These are phyloP conservation scores for Pseudopediastrum boryanum DNA, from an alignment of 139 green algal species.

Conservation along the genomic window DNA sequence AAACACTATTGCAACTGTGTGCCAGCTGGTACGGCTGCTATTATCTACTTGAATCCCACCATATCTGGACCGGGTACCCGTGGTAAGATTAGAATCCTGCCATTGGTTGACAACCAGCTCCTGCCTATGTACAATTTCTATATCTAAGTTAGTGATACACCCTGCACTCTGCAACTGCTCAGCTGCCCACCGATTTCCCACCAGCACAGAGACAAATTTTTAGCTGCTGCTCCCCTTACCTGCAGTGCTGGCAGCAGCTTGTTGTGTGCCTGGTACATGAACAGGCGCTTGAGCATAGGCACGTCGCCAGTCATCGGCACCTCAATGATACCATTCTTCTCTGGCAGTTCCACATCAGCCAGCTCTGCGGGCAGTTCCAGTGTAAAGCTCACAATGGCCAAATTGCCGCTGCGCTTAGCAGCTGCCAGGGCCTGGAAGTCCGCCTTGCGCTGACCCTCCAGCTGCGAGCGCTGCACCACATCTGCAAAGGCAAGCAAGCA, in stretches of 20 bases:
- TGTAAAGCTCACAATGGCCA: constrained; percentile 28
- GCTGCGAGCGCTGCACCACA: constrained; percentile 27
- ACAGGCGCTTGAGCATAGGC: constrained; percentile 34
- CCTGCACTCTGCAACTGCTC: too few species aligned
- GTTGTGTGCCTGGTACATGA: constrained; percentile 40
- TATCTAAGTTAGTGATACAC: too few species aligned
- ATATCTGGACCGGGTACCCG: too few species aligned
- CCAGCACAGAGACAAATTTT: too few species aligned
- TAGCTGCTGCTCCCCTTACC: neutral
- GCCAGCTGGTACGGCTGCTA: too few species aligned
- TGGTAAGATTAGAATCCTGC: too few species aligned
- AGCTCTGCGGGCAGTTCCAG: constrained; percentile 37
- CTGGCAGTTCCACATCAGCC: constrained; percentile 23
- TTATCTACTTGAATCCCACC: too few species aligned
- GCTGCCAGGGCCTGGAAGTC: constrained; percentile 33
- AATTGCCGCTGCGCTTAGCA: constrained; percentile 24
- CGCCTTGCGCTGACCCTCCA: constrained; percentile 27
- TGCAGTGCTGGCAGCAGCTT: constrained; percentile 38
- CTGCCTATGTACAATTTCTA: too few species aligned
- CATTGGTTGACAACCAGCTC: too few species aligned
- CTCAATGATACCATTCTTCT: constrained; percentile 35
- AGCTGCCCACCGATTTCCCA: too few species aligned
- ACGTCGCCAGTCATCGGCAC: constrained; percentile 24
- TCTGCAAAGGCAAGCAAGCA: neutral
- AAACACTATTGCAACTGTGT: too few species aligned